These are phyloP conservation scores for Pseudogymnoascus sp. DNA, from an alignment of 2,329 filamentous ascomycete genomes.

Conservation along the genomic window DNA sequence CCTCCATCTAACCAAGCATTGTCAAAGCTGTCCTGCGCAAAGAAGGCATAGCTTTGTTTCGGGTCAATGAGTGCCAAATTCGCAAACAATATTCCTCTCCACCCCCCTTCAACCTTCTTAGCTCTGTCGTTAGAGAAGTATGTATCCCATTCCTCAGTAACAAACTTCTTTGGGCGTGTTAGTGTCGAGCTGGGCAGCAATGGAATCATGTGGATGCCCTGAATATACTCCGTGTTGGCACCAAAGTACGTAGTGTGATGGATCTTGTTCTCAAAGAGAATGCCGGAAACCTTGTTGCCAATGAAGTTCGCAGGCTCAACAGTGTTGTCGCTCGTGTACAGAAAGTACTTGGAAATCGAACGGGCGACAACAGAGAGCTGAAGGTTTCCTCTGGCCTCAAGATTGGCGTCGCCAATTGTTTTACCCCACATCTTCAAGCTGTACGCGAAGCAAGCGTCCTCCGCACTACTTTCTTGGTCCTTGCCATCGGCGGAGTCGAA, in stretches of 20 bases:
- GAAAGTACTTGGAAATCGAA: slow-evolving; percentile 70
- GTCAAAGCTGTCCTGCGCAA: slow-evolving; percentile 58
- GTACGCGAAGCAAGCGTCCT: slow-evolving; percentile 82
- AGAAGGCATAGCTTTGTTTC: slow-evolving; percentile 62
- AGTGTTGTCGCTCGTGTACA: slow-evolving; percentile 62
- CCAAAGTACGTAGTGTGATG: slow-evolving; percentile 92
- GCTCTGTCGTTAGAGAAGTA: slow-evolving; percentile 65
- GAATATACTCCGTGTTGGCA: slow-evolving; percentile 59
- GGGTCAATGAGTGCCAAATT: slow-evolving; percentile 76
- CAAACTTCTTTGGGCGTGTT: slow-evolving; percentile 60
- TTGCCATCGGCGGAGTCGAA: slow-evolving; percentile 66
- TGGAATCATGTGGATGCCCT: slow-evolving; percentile 36
- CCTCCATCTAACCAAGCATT: slow-evolving; percentile 69
- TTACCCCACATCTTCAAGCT: slow-evolving; percentile 91
- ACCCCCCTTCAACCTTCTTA: slow-evolving; percentile 61
- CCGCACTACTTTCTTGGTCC: slow-evolving; percentile 80
- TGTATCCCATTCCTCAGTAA: slow-evolving; percentile 71
- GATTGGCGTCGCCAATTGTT: slow-evolving; percentile 63
- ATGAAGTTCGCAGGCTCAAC: slow-evolving; percentile 70
- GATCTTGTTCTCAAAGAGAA: slow-evolving; percentile 89
- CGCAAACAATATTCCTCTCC: slow-evolving; percentile 77
- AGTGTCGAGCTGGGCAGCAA: slow-evolving; percentile 46
- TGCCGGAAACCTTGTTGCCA: slow-evolving; percentile 64
- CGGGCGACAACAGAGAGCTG: slow-evolving; percentile 74
- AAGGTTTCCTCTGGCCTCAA: slow-evolving; percentile 71